phyloP scores from a whole-genome alignment of 768 basidiomycete species.

The Floccularia luteovirens region DNA sequence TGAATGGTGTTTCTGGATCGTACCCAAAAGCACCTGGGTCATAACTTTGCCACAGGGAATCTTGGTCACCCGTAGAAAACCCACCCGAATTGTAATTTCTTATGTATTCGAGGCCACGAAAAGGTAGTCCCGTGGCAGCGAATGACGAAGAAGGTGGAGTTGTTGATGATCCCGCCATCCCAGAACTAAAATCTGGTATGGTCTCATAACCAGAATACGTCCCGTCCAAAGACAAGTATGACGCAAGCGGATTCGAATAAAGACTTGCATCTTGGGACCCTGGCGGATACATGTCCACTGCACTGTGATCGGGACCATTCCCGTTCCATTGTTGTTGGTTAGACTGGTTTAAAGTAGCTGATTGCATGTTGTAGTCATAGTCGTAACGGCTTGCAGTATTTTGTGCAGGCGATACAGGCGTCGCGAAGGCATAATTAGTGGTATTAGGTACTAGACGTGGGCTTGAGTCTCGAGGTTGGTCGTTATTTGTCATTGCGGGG shows the following conservation, averaged over 20 bases:
- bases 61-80: conserved; percentile 38
- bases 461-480: conserved; percentile 44
- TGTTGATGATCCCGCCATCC: conserved; percentile 38
- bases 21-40: conserved; percentile 69
- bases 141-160: conserved; percentile 61
- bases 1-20: conserved; percentile 75
- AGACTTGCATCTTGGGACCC: conserved; percentile 32
- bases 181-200: conserved; percentile 26
- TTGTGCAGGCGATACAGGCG: conserved; percentile 45
- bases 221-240: conserved; percentile 34
- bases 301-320: conserved; percentile 19
- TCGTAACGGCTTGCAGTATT: conserved; percentile 51
- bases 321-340: conserved; percentile 39
- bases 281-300: conserved; percentile 36
- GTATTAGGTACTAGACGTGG: conserved; percentile 41
- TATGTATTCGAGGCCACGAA: conserved; percentile 78
- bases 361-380: conserved; percentile 40
- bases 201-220: conserved; percentile 29
- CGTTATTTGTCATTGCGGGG: conserved; percentile 47
- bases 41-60: conserved; percentile 54
- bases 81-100: conserved; percentile 63
- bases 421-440: conserved; percentile 34
- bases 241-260: conserved; percentile 36
- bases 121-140: conserved; percentile 69
- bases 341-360: conserved; percentile 20